Evolutionary conservation across 2,329 filamentous ascomycete genomes (phyloP).

Genomic region (Beauveria varroae): DNA sequence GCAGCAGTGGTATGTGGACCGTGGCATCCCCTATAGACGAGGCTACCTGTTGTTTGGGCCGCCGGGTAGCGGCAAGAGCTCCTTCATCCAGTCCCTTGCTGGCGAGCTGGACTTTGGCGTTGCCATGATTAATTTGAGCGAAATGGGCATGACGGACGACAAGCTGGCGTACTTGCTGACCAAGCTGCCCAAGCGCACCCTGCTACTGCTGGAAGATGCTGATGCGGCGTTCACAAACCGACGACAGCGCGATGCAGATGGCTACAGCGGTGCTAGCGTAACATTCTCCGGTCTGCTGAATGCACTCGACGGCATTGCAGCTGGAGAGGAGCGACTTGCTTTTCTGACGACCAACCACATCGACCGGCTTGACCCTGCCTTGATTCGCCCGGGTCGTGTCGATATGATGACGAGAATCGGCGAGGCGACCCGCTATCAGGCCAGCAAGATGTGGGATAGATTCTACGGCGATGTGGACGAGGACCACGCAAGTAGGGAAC

Average conservation of each 20-base stretch:
- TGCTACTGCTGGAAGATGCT: slow-evolving; percentile 81
- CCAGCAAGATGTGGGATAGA: slow-evolving; percentile 81
- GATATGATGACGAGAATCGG: slow-evolving; percentile 90
- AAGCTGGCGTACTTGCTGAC: slow-evolving; percentile 79
- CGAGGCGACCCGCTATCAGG: slow-evolving; percentile 79
- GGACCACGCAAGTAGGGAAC: slow-evolving; percentile 51
- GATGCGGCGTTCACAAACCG: slow-evolving; percentile 86
- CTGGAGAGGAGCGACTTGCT: slow-evolving; percentile 85
- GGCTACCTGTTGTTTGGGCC: slow-evolving; percentile 87
- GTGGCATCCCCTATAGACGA: slow-evolving; percentile 87
- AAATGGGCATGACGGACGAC: slow-evolving; percentile 84
- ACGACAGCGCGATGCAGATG: slow-evolving; percentile 67
- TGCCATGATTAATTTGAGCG: slow-evolving; percentile 84
- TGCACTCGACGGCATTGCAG: slow-evolving; percentile 83
- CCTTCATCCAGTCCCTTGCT: slow-evolving; percentile 90
- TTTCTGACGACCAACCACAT: slow-evolving; percentile 95
- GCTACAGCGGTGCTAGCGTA: slow-evolving; percentile 79
- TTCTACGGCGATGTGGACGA: slow-evolving; percentile 82
- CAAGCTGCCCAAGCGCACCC: slow-evolving; percentile 73
- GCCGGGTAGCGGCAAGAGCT: slow-evolving; percentile 87
- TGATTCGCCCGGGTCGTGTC: slow-evolving; percentile 85
- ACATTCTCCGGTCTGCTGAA: slow-evolving; percentile 90
- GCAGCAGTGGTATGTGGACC: slow-evolving; percentile 82
- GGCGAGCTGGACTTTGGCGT: slow-evolving; percentile 91
- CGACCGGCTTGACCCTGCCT: slow-evolving; percentile 77